These are phyloP conservation scores for Maudiozyma humilis DNA, from an alignment of 1,139 yeast species.

Conservation along the genomic window DNA sequence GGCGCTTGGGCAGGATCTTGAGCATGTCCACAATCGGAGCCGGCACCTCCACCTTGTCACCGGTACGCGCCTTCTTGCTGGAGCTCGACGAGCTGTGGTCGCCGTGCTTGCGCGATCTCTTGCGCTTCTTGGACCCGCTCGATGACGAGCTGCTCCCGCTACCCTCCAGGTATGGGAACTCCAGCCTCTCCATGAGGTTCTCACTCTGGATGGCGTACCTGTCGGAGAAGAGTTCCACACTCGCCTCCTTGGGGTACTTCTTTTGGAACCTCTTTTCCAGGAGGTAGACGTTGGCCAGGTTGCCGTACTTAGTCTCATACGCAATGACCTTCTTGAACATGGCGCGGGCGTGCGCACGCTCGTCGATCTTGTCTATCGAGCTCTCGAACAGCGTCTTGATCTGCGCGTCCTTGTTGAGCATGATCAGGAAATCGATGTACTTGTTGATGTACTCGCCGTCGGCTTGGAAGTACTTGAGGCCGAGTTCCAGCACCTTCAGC, in stretches of 20 bases:
- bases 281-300: conserved; percentile 55
- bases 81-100: conserved; percentile 5
- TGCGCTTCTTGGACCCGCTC: neutral
- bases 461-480: conserved; percentile 49
- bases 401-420: conserved; percentile 68
- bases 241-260: conserved; percentile 50
- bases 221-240: conserved; percentile 32
- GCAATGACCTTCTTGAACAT: conserved; percentile 43
- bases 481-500: conserved; percentile 69
- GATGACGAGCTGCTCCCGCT: conserved; percentile 1
- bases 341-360: conserved; percentile 31
- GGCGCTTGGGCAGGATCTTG: conserved; percentile 29
- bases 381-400: conserved; percentile 78
- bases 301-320: conserved; percentile 56
- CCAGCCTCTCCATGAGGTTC: conserved; percentile 27
- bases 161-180: conserved; percentile 21
- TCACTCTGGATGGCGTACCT: conserved; percentile 33
- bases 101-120: conserved; percentile 6
- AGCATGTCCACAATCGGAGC: conserved; percentile 25
- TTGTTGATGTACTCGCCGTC: conserved; percentile 58
- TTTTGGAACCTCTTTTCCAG: conserved; percentile 61
- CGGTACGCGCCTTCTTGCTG: conserved; percentile 13
- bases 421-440: conserved; percentile 66
- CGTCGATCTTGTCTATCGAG: conserved; percentile 39
- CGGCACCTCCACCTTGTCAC: conserved; percentile 15